phyloP scores from a whole-genome alignment of 768 basidiomycete species.

The Xanthoconium stramineum region DNA sequence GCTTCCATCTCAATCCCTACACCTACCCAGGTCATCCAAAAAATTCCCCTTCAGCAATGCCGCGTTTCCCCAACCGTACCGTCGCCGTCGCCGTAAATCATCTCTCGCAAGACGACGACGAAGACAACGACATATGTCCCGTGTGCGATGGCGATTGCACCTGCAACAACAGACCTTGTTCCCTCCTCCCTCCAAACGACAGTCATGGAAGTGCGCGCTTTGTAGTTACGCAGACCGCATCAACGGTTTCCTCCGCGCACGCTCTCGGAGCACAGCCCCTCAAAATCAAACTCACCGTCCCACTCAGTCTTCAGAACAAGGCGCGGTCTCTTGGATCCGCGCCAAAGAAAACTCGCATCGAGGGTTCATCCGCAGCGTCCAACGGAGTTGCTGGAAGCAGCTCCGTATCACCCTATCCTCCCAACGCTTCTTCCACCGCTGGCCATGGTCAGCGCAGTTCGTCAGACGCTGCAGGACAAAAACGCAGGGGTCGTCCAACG shows the following conservation, averaged over 20 bases:
- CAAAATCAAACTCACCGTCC: conserved; percentile 74
- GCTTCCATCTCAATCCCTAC: conserved; percentile 18
- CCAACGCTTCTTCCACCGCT: conserved; percentile 24
- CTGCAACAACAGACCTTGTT: conserved; percentile 50
- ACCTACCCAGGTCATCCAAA: conserved; percentile 37
- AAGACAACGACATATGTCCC: conserved; percentile 85
- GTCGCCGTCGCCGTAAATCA: conserved; percentile 44
- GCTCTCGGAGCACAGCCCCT: conserved; percentile 37
- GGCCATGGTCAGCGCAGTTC: conserved; percentile 22
- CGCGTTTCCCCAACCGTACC: conserved; percentile 69
- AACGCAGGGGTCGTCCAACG: conserved; percentile 55
- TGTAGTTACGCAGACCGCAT: conserved; percentile 38
- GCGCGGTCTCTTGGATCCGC: conserved; percentile 27
- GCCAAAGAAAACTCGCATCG: conserved; percentile 28
- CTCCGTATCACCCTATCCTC: conserved; percentile 12
- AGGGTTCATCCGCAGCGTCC: conserved; percentile 32
- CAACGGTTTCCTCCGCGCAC: conserved; percentile 32
- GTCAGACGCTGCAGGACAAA: conserved; percentile 30
- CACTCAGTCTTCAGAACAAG: conserved; percentile 51
- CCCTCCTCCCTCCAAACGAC: conserved; percentile 30
- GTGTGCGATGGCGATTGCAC: conserved; percentile 91
- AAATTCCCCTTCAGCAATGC: conserved; percentile 60
- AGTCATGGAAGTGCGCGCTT: conserved; percentile 36
- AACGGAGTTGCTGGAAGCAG: conserved; percentile 36
- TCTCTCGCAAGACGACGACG: conserved; percentile 53